These are phyloP conservation scores for Firmiana major DNA, from an alignment of 345 rosid genomes.

Conservation along the genomic window DNA sequence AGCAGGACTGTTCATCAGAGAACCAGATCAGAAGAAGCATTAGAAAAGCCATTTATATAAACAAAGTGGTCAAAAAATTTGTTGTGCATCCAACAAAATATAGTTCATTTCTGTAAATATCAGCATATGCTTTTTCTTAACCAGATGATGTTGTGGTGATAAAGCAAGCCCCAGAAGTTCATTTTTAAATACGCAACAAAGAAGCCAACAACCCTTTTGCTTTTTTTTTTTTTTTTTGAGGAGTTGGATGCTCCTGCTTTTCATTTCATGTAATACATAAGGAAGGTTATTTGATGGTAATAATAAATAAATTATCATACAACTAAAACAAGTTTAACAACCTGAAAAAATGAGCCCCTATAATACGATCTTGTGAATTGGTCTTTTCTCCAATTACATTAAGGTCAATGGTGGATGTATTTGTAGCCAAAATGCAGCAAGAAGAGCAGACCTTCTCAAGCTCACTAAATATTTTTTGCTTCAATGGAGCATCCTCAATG, in stretches of 20 bases:
- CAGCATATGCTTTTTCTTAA: not conserved
- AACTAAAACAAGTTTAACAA: slow-evolving; percentile 15
- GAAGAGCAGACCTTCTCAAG: slow-evolving; percentile 76
- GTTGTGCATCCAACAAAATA: not conserved
- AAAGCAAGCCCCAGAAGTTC: not conserved
- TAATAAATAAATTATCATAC: not conserved
- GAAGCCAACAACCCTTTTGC: not conserved
- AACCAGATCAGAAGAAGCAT: slow-evolving; percentile 14
- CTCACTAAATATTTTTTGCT: slow-evolving; percentile 80
- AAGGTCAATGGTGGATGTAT: slow-evolving; percentile 84
- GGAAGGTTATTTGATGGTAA: not conserved
- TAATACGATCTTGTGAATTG: slow-evolving; percentile 70
- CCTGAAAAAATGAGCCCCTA: slow-evolving; percentile 99
- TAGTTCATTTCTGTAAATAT: not conserved
- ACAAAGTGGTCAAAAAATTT: not conserved
- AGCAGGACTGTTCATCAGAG: slow-evolving; percentile 65
- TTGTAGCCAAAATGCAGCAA: slow-evolving; percentile 86
- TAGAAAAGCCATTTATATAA: not conserved
- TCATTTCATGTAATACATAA: not conserved
- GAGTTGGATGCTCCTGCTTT: not conserved
- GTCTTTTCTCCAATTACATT: slow-evolving; percentile 74
- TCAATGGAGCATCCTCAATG: slow-evolving; percentile 69
- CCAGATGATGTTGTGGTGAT: not conserved
- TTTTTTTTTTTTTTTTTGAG: not conserved
- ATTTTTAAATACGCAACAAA: not conserved